These are phyloP conservation scores for Mucuna pruriens DNA, from an alignment of 306 rosid species.

Conservation along the genomic window DNA sequence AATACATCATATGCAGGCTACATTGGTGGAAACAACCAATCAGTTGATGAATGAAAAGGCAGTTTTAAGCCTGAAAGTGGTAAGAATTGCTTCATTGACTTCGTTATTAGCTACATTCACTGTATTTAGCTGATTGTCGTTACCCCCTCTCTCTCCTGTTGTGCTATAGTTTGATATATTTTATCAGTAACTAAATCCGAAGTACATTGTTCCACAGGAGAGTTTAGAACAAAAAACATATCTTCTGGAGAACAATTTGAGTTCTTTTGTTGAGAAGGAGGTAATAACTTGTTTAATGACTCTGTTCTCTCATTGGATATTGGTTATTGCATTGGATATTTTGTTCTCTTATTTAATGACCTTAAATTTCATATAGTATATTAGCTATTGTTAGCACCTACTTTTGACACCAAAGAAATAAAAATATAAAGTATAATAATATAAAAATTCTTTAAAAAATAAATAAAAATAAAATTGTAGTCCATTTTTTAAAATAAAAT, in stretches of 20 bases:
- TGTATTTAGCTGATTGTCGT: conserved; percentile 8
- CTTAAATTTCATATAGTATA: conserved; percentile 19
- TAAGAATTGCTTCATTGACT: conserved; percentile 36
- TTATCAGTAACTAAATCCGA: conserved; percentile 27
- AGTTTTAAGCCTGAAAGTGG: conserved; percentile 50
- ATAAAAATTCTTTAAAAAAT: neutral
- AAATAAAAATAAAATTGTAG: neutral
- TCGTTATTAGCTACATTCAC: neutral
- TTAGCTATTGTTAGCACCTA: conserved; percentile 8
- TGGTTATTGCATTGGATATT: neutral
- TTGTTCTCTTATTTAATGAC: neutral
- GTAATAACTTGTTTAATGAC: conserved; percentile 42
- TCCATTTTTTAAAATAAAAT: neutral
- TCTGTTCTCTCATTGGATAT: neutral
- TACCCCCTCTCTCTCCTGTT: neutral
- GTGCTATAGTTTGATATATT: neutral
- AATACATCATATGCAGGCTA: conserved; percentile 52
- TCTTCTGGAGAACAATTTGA: conserved; percentile 57
- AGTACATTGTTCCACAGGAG: conserved; percentile 51
- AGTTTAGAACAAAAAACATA: conserved; percentile 62
- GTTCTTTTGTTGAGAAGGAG: conserved; percentile 51
- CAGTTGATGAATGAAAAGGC: conserved; percentile 53
- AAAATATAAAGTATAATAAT: neutral
- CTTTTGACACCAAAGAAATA: neutral
- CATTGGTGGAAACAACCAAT: conserved; percentile 50